Conservation (phyloP, 345 rosid genomes). For the Theobroma cacao region DNA sequence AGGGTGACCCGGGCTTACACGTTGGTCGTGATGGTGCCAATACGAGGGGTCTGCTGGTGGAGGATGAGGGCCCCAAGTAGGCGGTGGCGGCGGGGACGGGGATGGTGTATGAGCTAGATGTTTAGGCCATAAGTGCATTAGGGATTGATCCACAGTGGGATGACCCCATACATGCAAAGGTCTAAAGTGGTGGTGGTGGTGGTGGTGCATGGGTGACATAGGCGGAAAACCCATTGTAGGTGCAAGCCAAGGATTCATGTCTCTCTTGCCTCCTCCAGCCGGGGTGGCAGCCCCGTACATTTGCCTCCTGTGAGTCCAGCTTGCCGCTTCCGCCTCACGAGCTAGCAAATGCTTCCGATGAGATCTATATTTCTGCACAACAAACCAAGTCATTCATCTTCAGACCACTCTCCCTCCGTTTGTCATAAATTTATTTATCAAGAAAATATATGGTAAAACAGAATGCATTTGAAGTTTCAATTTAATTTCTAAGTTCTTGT, state of each 20-base stretch:
- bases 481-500: neutral
- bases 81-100: conserved; percentile 34
- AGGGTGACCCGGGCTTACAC: conserved; percentile 17
- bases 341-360: conserved; percentile 82
- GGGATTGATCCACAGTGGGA: conserved; percentile 50
- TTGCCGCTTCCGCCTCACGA: conserved; percentile 81
- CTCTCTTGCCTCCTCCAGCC: conserved; percentile 39
- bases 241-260: conserved; percentile 51
- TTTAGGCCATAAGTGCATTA: conserved; percentile 67
- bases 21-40: conserved; percentile 65
- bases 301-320: conserved; percentile 72
- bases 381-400: neutral
- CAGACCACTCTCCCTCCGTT: neutral
- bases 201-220: conserved; percentile 38
- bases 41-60: conserved; percentile 38
- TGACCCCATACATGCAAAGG: conserved; percentile 97
- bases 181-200: conserved; percentile 45
- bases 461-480: neutral
- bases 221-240: conserved; percentile 85
- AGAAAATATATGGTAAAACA: neutral
- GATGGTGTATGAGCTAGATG: conserved; percentile 38
- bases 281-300: conserved; percentile 43
- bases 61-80: conserved; percentile 40
- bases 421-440: neutral
- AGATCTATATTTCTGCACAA: conserved; percentile 79